Base-by-base conservation (phyloP, 2,329 filamentous ascomycete genomes). In the Exophiala calicioides region DNA sequence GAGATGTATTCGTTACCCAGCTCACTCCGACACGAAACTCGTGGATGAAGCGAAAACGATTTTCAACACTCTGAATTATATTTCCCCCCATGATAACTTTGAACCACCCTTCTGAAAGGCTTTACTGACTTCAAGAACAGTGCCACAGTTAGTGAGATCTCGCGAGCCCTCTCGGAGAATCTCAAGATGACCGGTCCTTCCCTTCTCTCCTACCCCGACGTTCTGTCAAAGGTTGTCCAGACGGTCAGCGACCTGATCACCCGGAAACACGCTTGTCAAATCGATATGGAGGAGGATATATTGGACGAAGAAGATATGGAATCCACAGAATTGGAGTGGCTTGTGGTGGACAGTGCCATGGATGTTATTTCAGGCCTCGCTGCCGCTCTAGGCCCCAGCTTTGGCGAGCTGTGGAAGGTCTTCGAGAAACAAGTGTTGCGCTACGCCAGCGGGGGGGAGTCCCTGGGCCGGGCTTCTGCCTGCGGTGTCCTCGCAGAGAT, bases 321-420 rank as follows among this genome's bases (percentile, higher is more conserved):
- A 65, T 86, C 86, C 21, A 95, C 91, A 2, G 93, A 98, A 72
- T 95, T 95, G 62, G 93, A 97, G 74, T 97, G 93, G 93, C 81
- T 96, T 13, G 85, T 95, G 40, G 86, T 97, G 44, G 93, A 98
- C 72, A 95, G 90, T 7, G 90, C 89, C 26, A 80, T 97, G 44
- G 93, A 97, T 57, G 89, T 95, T 35, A 77, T 96, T 39, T 88
- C 89, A 40, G 89, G 88, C 27, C 80, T 97, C 30, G 84, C 90
- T 15, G 81, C 82, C 35, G 89, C 89, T 23, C 82, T 97, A 10
- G 93, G 93, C 29, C 68, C 79, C 16, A 82, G 84, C 58, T 97
- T 96, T 62, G 78, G 79, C 45, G 86, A 95, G 73, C 76, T 96
- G 53, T 97, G 90, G 89, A 94, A 95, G 77, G 84, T 95, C 60